Base-by-base conservation (phyloP, 2,329 filamentous ascomycete genomes). In the Xylaria multiplex region DNA sequence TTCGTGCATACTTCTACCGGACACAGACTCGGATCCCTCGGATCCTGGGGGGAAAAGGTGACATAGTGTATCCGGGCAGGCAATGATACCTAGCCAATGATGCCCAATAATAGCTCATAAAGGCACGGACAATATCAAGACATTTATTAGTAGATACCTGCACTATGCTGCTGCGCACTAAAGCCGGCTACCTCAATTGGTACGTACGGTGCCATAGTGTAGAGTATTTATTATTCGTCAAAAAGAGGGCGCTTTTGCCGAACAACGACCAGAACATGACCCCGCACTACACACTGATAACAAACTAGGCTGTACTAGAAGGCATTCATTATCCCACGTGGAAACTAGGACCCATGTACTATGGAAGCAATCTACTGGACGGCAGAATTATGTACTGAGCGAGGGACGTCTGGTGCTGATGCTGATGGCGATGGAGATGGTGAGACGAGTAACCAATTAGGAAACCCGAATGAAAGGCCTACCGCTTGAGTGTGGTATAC, bases 391-490 rank as follows among this genome's bases (percentile, higher is more conserved):
- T 27, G 27, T 27, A 3, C 27, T 27, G 27, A 5, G 27, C 5
- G 27, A 27, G 27, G 27, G 2, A 48, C 54, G 55, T 57, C 52
- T 64, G 64, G 57, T 57, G 52, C 37, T 55, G 52, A 43, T 16
- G 35, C 55, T 59, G 64, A 59, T 60, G 14, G 16, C 11, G 54
- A 55, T 52, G 22, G 14, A 52, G 57, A 48, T 65, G 60, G 64
- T 64, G 52, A 67, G 64, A 67, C 60, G 60, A 57, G 37, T 46
- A 60, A 67, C 55, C 16, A 46, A 66, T 56, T 8, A 55, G 64
- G 64, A 45, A 67, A 67, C 27, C 64, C 61, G 64, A 7, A 22
- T 19, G 11, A 7, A 22, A 30, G 11, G 24, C 24, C 27, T 40
- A 14, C 37, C 24, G 14, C 14, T 27, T 27, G 27, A 27, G 27